Percentiles rank a stretch among this genome's conserved stretches.
Evolutionary conservation across 495 filamentous ascomycete species (phyloP).

Genomic region (Neurospora africana): DNA sequence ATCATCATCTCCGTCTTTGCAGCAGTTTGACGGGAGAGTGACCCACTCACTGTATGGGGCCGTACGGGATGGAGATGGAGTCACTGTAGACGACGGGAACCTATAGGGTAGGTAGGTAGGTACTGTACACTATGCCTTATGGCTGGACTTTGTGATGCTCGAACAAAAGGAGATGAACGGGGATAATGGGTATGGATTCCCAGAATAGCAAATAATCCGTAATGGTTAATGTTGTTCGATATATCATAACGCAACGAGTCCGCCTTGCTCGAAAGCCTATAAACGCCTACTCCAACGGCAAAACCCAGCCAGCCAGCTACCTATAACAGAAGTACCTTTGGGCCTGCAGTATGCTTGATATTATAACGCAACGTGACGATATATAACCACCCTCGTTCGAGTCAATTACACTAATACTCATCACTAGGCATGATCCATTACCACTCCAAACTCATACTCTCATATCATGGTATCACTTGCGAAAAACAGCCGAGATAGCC

Average conservation of each 20-base stretch:
- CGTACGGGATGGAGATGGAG: background rate
- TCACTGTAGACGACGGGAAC: background rate
- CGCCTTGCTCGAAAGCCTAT: background rate
- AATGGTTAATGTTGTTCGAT: background rate
- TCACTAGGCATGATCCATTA: background rate
- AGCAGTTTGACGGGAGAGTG: background rate
- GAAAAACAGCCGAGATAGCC: background rate
- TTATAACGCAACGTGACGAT: background rate
- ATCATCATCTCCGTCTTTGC: background rate
- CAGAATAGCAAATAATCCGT: background rate
- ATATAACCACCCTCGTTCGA: background rate
- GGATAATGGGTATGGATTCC: background rate
- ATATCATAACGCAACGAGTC: background rate
- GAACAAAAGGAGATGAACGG: no score
- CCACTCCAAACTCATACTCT: background rate
- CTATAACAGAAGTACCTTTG: no score
- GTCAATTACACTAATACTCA: background rate
- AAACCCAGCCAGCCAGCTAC: no score
- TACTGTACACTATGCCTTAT: no score
- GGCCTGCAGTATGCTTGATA: no score
- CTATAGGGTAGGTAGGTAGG: background rate
- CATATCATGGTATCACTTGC: background rate
- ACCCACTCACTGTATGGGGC: background rate
- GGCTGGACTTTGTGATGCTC: no score
- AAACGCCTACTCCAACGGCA: no score